Base-by-base conservation (phyloP, 768 basidiomycete genomes). In the Leccinum incarnatum region DNA sequence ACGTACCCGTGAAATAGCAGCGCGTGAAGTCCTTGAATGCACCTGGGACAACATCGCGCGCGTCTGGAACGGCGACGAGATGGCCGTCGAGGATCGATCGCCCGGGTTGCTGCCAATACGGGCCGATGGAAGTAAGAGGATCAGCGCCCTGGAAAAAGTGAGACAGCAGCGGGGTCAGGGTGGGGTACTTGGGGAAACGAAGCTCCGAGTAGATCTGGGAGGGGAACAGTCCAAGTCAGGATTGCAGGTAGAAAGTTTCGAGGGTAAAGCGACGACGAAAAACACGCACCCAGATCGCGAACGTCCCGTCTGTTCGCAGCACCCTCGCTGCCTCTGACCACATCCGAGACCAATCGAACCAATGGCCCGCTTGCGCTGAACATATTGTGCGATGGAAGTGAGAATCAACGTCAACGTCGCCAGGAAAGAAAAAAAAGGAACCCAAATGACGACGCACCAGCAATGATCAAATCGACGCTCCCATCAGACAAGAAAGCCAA, bases 71-170 rank as follows among this genome's bases (percentile, higher is more conserved):
- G 29, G 84, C 83, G 7, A 84, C 77, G 3, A 94, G 81, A 66
- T 90, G 83, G 6, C 78, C 78, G 56, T 90, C 87, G 23, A 94
- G 79, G 61, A 93, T 86, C 0, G 82, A 82, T 12, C 93, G 80
- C 15, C 93, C 93, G 0, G 93, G 92, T 30, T 87, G 84, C 64
- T 93, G 81, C 81, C 91, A 94, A 67, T 91, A 82, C 2, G 84
- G 81, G 1, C 91, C 91, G 5, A 91, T 69, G 45, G 84, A 83
- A 32, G 75, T 79, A 9, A 56, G 51, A 2, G 77, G 79, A 62
- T 88, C 82, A 2, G 67, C 73, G 0, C 88, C 88, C 67, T 87
- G 86, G 2, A 82, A 78, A 67, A 86, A 92, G 2, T 75, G 76
- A 9, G 81, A 80, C 59, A 93, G 87, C 14, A 83, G 73, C 0